phyloP scores from a whole-genome alignment of 2,329 filamentous ascomycete species.

The Fusarium equiseti region DNA sequence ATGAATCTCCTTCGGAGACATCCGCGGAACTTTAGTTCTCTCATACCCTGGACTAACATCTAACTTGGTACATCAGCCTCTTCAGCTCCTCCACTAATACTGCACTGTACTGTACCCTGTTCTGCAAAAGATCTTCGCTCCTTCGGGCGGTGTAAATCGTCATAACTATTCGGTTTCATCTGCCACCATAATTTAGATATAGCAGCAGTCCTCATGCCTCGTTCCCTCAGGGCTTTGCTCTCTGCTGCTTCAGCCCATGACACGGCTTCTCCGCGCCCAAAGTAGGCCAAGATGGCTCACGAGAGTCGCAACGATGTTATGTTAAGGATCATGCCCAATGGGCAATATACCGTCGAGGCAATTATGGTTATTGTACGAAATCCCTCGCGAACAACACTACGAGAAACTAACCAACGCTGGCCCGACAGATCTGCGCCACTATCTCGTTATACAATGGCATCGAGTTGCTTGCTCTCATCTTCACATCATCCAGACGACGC shows the following conservation, averaged over 20 bases:
- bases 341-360: conserved; percentile 28
- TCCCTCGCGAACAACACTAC: not conserved
- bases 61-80: conserved; percentile 12
- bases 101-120: not conserved
- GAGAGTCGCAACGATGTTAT: conserved; percentile 16
- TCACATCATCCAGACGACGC: conserved; percentile 30
- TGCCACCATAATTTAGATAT: not conserved
- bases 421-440: conserved; percentile 23
- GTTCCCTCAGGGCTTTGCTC: not conserved
- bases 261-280: conserved; percentile 1
- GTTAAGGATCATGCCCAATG: not conserved
- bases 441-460: conserved; percentile 36
- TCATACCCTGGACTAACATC: not conserved
- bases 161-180: conserved; percentile 1
- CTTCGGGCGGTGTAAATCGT: conserved; percentile 6
- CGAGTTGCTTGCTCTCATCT: conserved; percentile 34
- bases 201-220: conserved; percentile 1
- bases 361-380: conserved; percentile 38
- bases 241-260: conserved; percentile 19
- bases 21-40: conserved; percentile 1
- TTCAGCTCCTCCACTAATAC: not conserved
- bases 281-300: conserved; percentile 28
- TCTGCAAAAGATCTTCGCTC: not conserved
- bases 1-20: conserved; percentile 18
- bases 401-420: conserved; percentile 1